Evolutionary conservation across 2,329 filamentous ascomycete species (phyloP), one percentile per base, ranked within the genome.

Genomic region (Trichoderma simmonsii): DNA sequence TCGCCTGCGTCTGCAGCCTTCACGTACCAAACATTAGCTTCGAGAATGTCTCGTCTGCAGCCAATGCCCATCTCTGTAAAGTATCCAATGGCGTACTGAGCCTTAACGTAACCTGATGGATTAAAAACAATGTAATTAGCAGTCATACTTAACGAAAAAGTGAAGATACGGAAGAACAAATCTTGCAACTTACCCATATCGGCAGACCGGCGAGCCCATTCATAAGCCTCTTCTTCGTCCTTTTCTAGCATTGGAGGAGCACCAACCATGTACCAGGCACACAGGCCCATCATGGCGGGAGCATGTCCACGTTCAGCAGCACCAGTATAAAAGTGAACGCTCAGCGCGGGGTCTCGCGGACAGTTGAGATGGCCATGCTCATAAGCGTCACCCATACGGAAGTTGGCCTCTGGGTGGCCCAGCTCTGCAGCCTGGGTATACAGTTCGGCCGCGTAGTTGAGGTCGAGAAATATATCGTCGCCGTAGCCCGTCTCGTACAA

Each of bases 61-160:
- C 96, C 96, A 77, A 99, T 98, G 74, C 96, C 96, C 93, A 97
- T 97, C 81, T 99, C 96, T 6, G 95, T 98, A 80, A 99, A 99
- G 82, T 98, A 98, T 59, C 94, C 96, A 26, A 97, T 90, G 0
- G 96, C 94, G 77, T 98, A 99, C 80, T 98, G 90, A n/a, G 96
- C 96, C 77, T 90, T 90, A 74, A 88, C 86, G 73, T 85, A 88
- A 64, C 89, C 92, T 93, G n/a, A 36, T 4, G 7, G 11, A 66
- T 15, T 24, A 30, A 7, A 26, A 26, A 21, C n/a, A 51, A 28
- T 3, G 12, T 39, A 14, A 32, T 79, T 72, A 75, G 75, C 64
- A 62, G 74, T 14, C 18, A 39, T 24, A 51, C 1, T 24, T 32
- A n/a, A 48, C 51, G 26, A 11, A 32, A 51, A 51, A 1, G 28